Evolutionary conservation across 2,329 filamentous ascomycete species (phyloP), one percentile per base, ranked within the genome.

Genomic region (Cladosporium sp.): DNA sequence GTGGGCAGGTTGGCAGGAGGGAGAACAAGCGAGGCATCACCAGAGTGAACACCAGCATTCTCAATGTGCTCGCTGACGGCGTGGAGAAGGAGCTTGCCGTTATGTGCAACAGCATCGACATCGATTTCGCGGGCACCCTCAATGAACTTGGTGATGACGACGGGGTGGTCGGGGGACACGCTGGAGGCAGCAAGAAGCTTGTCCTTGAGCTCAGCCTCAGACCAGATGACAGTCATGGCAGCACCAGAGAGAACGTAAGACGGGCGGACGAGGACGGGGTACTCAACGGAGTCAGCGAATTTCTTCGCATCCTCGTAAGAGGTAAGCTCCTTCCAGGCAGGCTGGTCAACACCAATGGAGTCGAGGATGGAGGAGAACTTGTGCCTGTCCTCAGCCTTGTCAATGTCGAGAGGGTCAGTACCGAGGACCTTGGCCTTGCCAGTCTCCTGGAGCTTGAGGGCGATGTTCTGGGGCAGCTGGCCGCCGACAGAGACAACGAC

Each of bases 331-430:
- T 96, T 97, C 95, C 95, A 99, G 11, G 92, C 93, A 39, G 95
- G 95, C 81, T 99, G 95, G 77, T 98, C 94, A 64, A 99, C 89
- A 66, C 93, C 94, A 73, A 98, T 97, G 78, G 91, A 96, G 79
- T 99, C 95, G 54, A 99, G 86, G 69, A 98, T 98, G 74, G 93
- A 91, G 25, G 94, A 97, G 84, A 99, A 99, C 80, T 99, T 98
- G 79, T 98, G 93, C 76, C 95, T 89, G 78, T 99, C 93, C 81
- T 99, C 95, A 56, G 95, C 95, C 83, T 93, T 96, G 85, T 99
- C 95, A 71, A 99, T 99, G 75, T 98, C 92, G 75, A 89, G 85
- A 43, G 95, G 95, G 74, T 98, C 87, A 0, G 95, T 99, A 72
- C 95, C 95, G 8, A 99, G 88, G 63, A 99, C 88, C 67, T 93